These are phyloP conservation scores for Setomelanomma holmii DNA, from an alignment of 2,329 filamentous ascomycete genomes.

Conservation along the genomic window DNA sequence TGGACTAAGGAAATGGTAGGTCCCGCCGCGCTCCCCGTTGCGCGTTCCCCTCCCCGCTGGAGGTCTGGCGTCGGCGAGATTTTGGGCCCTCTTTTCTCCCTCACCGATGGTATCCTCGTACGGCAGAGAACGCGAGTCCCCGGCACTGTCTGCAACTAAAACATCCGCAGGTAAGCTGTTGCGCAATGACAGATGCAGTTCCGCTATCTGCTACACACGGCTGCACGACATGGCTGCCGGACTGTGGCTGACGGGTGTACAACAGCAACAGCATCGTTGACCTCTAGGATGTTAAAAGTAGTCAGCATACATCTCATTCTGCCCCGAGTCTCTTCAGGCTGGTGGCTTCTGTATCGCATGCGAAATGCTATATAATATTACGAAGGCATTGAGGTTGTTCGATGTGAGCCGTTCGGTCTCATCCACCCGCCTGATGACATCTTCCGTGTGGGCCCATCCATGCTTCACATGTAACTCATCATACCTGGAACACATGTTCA, in stretches of 20 bases:
- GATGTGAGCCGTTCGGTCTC: not conserved
- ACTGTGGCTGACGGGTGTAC: slow-evolving; percentile 6
- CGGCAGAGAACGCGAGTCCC: slow-evolving; percentile 23
- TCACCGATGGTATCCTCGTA: slow-evolving; percentile 16
- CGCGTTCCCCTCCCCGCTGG: slow-evolving; percentile 10
- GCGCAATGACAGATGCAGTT: slow-evolving; percentile 22
- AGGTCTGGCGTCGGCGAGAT: slow-evolving; percentile 14
- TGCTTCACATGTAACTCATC: not conserved
- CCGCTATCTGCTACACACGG: slow-evolving; percentile 13
- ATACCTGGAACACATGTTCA: not conserved
- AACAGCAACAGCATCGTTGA: not conserved
- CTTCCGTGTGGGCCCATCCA: not conserved
- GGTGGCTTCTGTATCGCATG: not conserved
- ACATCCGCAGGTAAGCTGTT: slow-evolving; percentile 16
- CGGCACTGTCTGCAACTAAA: slow-evolving; percentile 16
- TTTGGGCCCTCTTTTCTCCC: slow-evolving; percentile 3
- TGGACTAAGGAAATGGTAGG: not conserved
- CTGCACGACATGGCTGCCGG: slow-evolving; percentile 15
- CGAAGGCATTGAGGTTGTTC: not conserved
- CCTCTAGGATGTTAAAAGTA: no score
- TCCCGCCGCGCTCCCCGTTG: slow-evolving; percentile 4
- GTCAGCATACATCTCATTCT: no score
- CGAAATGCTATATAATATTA: not conserved
- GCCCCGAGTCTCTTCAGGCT: not conserved
- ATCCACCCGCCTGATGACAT: not conserved